Conservation (phyloP, 2,329 filamentous ascomycete species). For the Colletotrichum musicola region DNA sequence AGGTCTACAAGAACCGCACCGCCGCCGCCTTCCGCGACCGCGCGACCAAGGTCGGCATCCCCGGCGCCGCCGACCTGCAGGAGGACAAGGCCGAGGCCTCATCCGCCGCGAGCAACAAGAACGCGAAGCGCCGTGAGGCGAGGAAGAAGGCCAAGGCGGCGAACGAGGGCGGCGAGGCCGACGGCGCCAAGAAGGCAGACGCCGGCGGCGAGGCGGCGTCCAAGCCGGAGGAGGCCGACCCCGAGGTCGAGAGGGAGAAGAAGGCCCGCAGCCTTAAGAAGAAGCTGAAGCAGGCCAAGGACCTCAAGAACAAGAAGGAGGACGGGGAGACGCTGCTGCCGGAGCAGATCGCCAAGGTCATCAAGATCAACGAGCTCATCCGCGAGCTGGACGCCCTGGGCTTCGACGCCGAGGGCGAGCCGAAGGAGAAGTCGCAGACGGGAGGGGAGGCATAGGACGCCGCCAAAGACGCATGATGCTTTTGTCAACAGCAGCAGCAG, state of each 20-base stretch:
- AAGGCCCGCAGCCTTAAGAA: constrained; percentile 93
- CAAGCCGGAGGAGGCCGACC: constrained; percentile 65
- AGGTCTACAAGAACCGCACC: constrained; percentile 93
- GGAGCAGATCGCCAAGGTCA: constrained; percentile 97
- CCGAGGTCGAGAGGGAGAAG: constrained; percentile 87
- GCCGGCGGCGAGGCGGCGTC: constrained; percentile 41
- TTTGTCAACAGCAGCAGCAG: too few species aligned
- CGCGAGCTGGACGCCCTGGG: constrained; percentile 88
- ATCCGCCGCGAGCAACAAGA: constrained; percentile 78
- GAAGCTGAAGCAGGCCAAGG: constrained; percentile 93
- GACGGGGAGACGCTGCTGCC: constrained; percentile 85
- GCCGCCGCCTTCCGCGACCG: constrained; percentile 88
- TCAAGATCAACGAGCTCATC: constrained; percentile 95
- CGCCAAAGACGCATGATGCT: constrained; percentile 8
- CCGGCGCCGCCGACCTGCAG: constrained; percentile 75
- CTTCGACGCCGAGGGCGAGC: constrained; percentile 83
- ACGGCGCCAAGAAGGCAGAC: constrained; percentile 47
- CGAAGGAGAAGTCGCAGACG: constrained; percentile 49
- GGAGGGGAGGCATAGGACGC: constrained; percentile 11
- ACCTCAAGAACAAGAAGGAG: constrained; percentile 92
- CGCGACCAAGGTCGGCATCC: constrained; percentile 72
- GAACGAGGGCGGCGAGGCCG: constrained; percentile 68
- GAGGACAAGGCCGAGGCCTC: constrained; percentile 62
- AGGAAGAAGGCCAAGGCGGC: constrained; percentile 67
- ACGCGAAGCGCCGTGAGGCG: constrained; percentile 79